phyloP scores from a whole-genome alignment of 225 moss, liverwort and hornwort species.

The Straminergon stramineum region DNA sequence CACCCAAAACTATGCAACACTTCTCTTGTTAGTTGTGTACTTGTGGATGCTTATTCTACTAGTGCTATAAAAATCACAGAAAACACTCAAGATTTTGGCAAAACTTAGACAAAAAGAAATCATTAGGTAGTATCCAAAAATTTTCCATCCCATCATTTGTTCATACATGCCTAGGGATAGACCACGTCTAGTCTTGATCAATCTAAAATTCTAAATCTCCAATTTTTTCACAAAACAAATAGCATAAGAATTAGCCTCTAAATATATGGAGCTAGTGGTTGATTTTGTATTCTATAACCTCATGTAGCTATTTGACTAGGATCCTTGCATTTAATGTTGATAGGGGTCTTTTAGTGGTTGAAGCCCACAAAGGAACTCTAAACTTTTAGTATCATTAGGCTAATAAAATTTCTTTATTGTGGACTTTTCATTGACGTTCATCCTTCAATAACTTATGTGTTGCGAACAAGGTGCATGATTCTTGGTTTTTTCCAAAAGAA shows the following conservation, averaged over 20 bases:
- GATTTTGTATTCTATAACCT: no score
- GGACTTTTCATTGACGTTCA: not conserved
- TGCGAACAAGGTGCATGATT: not conserved
- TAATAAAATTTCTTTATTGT: not conserved
- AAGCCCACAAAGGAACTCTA: not conserved
- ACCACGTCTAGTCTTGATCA: not conserved
- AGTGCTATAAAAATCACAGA: not conserved
- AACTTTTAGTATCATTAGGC: fast-evolving
- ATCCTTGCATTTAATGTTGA: not conserved
- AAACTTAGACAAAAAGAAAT: not conserved
- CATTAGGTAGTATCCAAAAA: fast-evolving
- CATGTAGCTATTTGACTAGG: not conserved
- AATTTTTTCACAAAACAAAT: not conserved
- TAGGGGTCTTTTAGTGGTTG: no score
- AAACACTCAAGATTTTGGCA: not conserved
- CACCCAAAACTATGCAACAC: fast-evolving
- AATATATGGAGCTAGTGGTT: fast-evolving
- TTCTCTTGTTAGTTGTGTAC: not conserved
- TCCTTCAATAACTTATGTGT: not conserved
- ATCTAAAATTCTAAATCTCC: no score
- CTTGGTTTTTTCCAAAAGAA: fast-evolving
- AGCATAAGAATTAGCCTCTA: not conserved
- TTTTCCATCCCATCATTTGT: not conserved
- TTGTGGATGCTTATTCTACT: not conserved
- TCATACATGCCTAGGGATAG: not conserved